Percentiles rank a stretch among this genome's conserved stretches.
phyloP scores from a whole-genome alignment of 768 basidiomycete genomes.

The Boletus reticulatus region DNA sequence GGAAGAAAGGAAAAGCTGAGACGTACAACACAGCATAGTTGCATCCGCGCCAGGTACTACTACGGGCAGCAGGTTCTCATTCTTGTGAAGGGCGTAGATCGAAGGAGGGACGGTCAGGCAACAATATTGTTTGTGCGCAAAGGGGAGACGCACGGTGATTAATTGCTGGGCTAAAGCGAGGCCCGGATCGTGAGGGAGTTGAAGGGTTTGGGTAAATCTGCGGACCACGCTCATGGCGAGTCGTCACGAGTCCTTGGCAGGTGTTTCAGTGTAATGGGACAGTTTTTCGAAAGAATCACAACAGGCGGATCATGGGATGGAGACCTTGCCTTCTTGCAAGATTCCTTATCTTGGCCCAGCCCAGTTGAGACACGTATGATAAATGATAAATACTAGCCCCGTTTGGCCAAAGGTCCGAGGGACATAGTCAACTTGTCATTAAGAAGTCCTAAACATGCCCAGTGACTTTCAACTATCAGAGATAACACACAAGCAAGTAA shows the following conservation, averaged over 20 bases:
- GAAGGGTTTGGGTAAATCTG: conserved; percentile 35
- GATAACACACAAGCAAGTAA: background rate
- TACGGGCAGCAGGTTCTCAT: conserved; percentile 72
- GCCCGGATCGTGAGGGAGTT: conserved; percentile 53
- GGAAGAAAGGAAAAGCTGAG: background rate
- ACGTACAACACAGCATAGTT: conserved; percentile 68
- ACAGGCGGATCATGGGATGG: background rate
- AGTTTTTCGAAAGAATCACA: background rate
- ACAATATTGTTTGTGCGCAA: background rate
- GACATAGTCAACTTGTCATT: background rate
- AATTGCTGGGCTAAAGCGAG: conserved; percentile 56
- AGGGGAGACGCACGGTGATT: conserved; percentile 44
- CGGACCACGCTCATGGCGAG: conserved; percentile 23
- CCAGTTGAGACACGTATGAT: background rate
- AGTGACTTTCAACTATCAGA: background rate
- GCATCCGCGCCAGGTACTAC: conserved; percentile 57
- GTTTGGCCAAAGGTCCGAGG: background rate
- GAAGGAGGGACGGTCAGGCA: conserved; percentile 7
- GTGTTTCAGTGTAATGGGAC: background rate
- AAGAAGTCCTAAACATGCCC: background rate
- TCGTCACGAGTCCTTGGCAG: background rate
- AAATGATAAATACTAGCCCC: background rate
- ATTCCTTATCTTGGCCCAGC: conserved; percentile 8
- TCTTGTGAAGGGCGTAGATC: conserved; percentile 38
- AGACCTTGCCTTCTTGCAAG: conserved; percentile 2